Conservation (phyloP, 176 grass and related monocot species). For the Puya raimondii region DNA sequence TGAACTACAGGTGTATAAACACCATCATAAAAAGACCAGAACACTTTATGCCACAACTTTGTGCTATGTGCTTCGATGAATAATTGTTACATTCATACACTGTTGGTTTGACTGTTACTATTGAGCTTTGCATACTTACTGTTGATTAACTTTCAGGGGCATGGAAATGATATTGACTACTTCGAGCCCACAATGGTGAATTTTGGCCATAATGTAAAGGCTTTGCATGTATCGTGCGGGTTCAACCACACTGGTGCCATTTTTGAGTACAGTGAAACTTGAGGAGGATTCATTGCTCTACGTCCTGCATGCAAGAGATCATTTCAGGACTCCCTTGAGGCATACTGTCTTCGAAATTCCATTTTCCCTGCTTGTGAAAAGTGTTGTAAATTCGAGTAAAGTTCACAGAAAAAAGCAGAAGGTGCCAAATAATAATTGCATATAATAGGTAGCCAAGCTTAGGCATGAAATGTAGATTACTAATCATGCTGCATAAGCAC, state of each 20-base stretch:
- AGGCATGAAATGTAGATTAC: too few species aligned
- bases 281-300: background rate
- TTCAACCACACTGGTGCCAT: slow-evolving; percentile 93
- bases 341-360: too few species aligned
- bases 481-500: too few species aligned
- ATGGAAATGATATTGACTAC: slow-evolving; percentile 71
- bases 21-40: background rate
- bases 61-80: background rate
- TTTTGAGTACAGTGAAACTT: slow-evolving; percentile 41
- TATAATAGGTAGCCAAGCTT: too few species aligned
- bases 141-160: slow-evolving; percentile 46
- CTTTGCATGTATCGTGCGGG: slow-evolving; percentile 73
- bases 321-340: too few species aligned
- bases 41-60: background rate
- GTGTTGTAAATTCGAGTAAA: too few species aligned
- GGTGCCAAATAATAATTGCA: too few species aligned
- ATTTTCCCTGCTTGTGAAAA: too few species aligned
- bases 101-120: background rate
- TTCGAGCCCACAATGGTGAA: slow-evolving; percentile 61
- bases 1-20: too few species aligned
- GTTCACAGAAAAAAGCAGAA: too few species aligned
- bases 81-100: background rate
- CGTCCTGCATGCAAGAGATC: too few species aligned
- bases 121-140: slow-evolving; percentile 1
- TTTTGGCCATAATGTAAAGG: slow-evolving; percentile 36